These are phyloP conservation scores for Blastobotrys muscicola DNA, from an alignment of 805 yeast genomes.

Conservation along the genomic window DNA sequence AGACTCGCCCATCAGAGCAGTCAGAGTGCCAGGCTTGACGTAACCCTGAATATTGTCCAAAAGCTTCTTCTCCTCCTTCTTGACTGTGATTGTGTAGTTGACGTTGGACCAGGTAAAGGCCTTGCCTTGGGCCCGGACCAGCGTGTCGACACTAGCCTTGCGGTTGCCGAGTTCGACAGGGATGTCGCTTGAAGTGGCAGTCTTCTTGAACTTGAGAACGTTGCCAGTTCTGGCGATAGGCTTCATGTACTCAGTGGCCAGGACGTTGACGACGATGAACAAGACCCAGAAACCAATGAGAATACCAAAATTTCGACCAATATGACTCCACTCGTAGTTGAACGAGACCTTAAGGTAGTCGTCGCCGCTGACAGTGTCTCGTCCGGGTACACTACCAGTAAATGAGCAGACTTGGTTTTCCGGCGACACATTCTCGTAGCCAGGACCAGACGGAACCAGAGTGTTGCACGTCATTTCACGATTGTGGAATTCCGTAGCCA, in stretches of 20 bases:
- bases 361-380: conserved; percentile 46
- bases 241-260: conserved; percentile 27
- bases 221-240: conserved; percentile 26
- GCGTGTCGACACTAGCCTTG: conserved; percentile 12
- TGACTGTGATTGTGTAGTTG: conserved; percentile 42
- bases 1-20: conserved; percentile 78
- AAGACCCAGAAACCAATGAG: conserved; percentile 41
- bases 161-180: conserved; percentile 13
- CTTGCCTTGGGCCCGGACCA: conserved; percentile 23
- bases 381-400: conserved; percentile 53
- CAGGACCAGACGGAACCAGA: conserved; percentile 51
- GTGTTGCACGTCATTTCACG: conserved; percentile 43
- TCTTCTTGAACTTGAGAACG: conserved; percentile 22
- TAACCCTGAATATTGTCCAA: conserved; percentile 53
- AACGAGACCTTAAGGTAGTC: conserved; percentile 41
- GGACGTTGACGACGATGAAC: conserved; percentile 23
- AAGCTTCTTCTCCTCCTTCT: conserved; percentile 27
- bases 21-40: conserved; percentile 71
- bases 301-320: conserved; percentile 77
- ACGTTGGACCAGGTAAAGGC: conserved; percentile 55
- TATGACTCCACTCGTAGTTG: conserved; percentile 45
- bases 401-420: conserved; percentile 46
- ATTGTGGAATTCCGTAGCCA: conserved; percentile 56
- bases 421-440: conserved; percentile 34
- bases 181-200: conserved; percentile 21